A percentile compares a stretch with the other conserved stretches of the same genome.
These are phyloP conservation scores for Coemansia sp. DNA, from an alignment of 192 early-diverging fungal species.

Conservation along the genomic window DNA sequence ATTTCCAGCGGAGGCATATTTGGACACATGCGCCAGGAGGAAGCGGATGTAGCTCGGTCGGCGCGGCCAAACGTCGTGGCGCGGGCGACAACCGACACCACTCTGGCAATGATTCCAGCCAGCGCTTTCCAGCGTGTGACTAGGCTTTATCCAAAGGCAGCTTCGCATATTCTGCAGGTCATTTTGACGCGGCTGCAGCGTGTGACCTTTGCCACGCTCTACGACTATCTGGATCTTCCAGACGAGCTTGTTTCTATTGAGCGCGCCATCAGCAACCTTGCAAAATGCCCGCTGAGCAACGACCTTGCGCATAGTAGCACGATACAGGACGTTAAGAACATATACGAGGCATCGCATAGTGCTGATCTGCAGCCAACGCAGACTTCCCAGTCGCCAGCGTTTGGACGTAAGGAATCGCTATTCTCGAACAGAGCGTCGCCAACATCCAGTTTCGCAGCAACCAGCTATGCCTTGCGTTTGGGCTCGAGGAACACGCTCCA, in stretches of 20 bases:
- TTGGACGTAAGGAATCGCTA: neutral
- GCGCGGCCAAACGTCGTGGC: slow-evolving; percentile 77
- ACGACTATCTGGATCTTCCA: slow-evolving; percentile 83
- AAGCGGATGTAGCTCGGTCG: slow-evolving; percentile 19
- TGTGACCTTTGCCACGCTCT: slow-evolving; percentile 88
- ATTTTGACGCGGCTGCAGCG: slow-evolving; percentile 94
- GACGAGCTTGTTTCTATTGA: slow-evolving; percentile 86
- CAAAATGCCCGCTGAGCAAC: slow-evolving; percentile 17
- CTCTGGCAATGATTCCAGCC: slow-evolving; percentile 90
- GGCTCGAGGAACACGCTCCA: slow-evolving; percentile 15
- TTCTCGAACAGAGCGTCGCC: slow-evolving; percentile 13
- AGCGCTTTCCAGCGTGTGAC: slow-evolving; percentile 88
- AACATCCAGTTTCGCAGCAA: slow-evolving; percentile 2
- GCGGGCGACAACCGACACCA: slow-evolving; percentile 82
- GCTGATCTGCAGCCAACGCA: neutral
- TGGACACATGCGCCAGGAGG: neutral
- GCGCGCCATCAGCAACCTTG: slow-evolving; percentile 74
- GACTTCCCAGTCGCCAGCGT: slow-evolving; percentile 13
- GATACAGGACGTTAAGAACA: slow-evolving; percentile 17
- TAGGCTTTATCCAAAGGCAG: slow-evolving; percentile 87
- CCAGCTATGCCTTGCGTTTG: slow-evolving; percentile 9
- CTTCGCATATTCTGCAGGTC: slow-evolving; percentile 92
- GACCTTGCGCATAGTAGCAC: slow-evolving; percentile 18
- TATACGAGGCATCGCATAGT: slow-evolving; percentile 3
- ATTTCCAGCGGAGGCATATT: neutral